phyloP scores from a whole-genome alignment of 2,329 filamentous ascomycete species.

The Mollisia scopiformis region DNA sequence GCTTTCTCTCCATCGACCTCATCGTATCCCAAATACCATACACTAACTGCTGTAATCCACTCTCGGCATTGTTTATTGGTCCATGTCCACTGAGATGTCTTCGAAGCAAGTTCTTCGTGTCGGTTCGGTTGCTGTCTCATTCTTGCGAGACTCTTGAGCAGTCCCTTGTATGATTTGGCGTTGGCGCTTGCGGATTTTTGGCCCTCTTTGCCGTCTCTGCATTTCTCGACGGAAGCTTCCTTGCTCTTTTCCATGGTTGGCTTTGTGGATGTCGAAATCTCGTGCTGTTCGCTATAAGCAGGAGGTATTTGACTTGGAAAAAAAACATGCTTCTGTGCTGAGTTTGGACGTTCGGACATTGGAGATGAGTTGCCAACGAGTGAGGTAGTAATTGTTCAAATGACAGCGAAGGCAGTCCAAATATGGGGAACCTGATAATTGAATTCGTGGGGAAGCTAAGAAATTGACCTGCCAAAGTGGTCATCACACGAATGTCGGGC shows the following conservation, averaged over 20 bases:
- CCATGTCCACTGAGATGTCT: constrained; percentile 4
- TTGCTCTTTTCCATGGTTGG: background rate
- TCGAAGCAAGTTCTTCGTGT: background rate
- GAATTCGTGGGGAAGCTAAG: background rate
- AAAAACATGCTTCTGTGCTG: background rate
- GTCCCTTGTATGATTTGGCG: background rate
- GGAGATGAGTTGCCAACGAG: no score
- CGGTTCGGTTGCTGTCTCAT: background rate
- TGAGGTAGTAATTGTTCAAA: no score
- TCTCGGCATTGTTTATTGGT: background rate
- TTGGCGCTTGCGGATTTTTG: no score
- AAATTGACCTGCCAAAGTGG: no score
- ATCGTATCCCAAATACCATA: background rate
- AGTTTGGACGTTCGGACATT: background rate
- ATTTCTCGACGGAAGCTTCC: no score
- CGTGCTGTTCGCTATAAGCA: background rate
- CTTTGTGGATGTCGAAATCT: background rate
- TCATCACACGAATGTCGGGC: no score
- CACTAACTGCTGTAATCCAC: background rate
- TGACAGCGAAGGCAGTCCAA: no score
- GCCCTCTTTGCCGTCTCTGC: no score
- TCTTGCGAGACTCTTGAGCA: background rate
- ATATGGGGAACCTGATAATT: background rate
- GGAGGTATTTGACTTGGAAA: background rate
- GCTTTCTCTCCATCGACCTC: background rate